Percentiles rank a stretch among this genome's conserved stretches.
These are phyloP conservation scores for Ogataea saltuana DNA, from an alignment of 805 yeast species.

Conservation along the genomic window DNA sequence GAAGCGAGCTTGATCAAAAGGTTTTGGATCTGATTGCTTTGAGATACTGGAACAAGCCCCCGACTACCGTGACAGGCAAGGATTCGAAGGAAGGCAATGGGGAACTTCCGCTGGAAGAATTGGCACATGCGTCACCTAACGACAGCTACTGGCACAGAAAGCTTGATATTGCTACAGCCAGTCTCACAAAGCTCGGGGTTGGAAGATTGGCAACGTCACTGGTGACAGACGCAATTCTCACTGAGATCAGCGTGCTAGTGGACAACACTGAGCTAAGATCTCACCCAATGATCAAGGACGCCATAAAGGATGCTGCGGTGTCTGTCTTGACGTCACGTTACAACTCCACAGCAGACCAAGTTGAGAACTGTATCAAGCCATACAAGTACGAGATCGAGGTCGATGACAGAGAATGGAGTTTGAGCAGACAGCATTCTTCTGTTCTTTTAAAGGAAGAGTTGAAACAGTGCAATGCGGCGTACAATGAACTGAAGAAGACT, in stretches of 20 bases:
- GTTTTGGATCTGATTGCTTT: slow-evolving; percentile 85
- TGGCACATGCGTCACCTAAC: slow-evolving; percentile 58
- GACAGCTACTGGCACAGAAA: slow-evolving; percentile 87
- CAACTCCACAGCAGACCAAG: slow-evolving; percentile 95
- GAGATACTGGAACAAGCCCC: slow-evolving; percentile 85
- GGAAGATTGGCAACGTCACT: slow-evolving; percentile 87
- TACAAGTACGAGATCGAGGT: slow-evolving; percentile 96
- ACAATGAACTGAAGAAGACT: slow-evolving; percentile 56
- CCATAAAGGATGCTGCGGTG: slow-evolving; percentile 82
- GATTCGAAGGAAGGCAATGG: slow-evolving; percentile 14
- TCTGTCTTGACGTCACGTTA: slow-evolving; percentile 75
- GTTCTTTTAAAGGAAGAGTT: slow-evolving; percentile 78
- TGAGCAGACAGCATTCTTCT: slow-evolving; percentile 77
- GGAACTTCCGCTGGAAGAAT: slow-evolving; percentile 54
- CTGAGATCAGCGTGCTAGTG: slow-evolving; percentile 74
- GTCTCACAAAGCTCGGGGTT: slow-evolving; percentile 87
- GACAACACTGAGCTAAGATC: slow-evolving; percentile 73
- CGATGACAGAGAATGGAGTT: slow-evolving; percentile 91
- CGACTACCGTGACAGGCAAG: slow-evolving; percentile 24
- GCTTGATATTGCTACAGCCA: slow-evolving; percentile 78
- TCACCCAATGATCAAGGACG: slow-evolving; percentile 83
- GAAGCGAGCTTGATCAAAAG: slow-evolving; percentile 84
- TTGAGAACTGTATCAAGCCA: slow-evolving; percentile 97
- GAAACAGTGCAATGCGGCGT: slow-evolving; percentile 73
- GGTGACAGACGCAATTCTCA: slow-evolving; percentile 74